phyloP scores from a whole-genome alignment of 2,329 filamentous ascomycete genomes.

The Cercospora citrullina region DNA sequence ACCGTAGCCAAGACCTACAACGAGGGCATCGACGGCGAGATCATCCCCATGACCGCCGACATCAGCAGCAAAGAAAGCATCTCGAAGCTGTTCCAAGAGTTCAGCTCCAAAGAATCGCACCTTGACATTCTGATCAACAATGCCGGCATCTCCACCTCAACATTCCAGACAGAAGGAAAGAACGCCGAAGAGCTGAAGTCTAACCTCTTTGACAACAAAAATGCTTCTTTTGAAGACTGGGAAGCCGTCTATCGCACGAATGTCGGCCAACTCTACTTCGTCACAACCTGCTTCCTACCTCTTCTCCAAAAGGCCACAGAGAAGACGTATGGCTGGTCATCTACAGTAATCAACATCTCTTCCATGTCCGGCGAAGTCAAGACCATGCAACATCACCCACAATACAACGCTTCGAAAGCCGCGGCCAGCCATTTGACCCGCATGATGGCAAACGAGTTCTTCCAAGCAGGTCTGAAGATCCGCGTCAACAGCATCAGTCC shows the following conservation, averaged over 20 bases:
- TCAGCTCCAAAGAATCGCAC: constrained; percentile 47
- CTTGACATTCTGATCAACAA: constrained; percentile 50
- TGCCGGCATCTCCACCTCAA: constrained; percentile 47
- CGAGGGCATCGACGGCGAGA: constrained; percentile 48
- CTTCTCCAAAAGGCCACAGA: constrained; percentile 48
- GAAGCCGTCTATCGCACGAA: constrained; percentile 49
- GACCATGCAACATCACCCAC: constrained; percentile 50
- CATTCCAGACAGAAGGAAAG: constrained; percentile 41
- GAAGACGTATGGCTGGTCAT: constrained; percentile 45
- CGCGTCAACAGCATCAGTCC: constrained; percentile 60
- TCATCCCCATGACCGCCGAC: constrained; percentile 50
- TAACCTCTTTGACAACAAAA: constrained; percentile 48
- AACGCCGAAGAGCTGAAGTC: constrained; percentile 47
- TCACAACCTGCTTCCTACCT: constrained; percentile 50
- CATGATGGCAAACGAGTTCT: constrained; percentile 56
- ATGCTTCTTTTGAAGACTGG: constrained; percentile 48
- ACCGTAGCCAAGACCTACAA: constrained; percentile 47
- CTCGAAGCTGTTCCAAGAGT: constrained; percentile 44
- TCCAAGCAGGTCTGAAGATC: constrained; percentile 54
- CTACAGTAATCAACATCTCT: constrained; percentile 49
- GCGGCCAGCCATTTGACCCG: constrained; percentile 57
- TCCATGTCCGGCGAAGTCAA: constrained; percentile 50
- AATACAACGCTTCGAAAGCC: constrained; percentile 48
- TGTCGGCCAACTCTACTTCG: constrained; percentile 51
- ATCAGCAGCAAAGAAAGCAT: constrained; percentile 48